Conservation (phyloP, 495 filamentous ascomycete species). For the Trichoderma reesei region DNA sequence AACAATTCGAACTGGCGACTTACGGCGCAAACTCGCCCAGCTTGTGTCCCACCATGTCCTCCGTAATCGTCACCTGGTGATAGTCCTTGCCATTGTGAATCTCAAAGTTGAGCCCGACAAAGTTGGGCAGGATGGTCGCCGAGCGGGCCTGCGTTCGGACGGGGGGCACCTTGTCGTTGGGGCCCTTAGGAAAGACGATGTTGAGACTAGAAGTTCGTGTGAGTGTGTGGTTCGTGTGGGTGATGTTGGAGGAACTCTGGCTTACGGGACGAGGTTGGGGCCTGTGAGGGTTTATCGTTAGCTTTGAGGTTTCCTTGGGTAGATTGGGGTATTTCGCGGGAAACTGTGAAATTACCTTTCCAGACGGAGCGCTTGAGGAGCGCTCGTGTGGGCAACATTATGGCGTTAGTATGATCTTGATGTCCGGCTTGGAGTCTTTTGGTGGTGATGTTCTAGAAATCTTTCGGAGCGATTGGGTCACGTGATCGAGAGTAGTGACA, state of each 20-base stretch:
- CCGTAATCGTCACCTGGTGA: conserved; percentile 76
- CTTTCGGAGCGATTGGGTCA: not conserved
- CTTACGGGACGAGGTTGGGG: conserved; percentile 64
- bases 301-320: conserved; percentile 2
- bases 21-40: conserved; percentile 90
- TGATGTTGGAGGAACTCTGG: not conserved
- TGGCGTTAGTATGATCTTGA: conserved; percentile 11
- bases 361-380: conserved; percentile 47
- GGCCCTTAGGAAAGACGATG: conserved; percentile 44
- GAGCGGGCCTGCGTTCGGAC: conserved; percentile 83
- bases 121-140: conserved; percentile 92
- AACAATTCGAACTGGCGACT: conserved; percentile 27
- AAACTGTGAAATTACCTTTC: conserved; percentile 36
- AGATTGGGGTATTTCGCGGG: not conserved
- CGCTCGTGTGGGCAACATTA: conserved; percentile 44
- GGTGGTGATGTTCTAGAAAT: not conserved
- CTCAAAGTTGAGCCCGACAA: conserved; percentile 87
- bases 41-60: conserved; percentile 98
- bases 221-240: not conserved
- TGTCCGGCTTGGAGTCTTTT: not conserved
- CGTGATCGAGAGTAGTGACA: conserved; percentile 2
- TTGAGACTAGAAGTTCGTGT: conserved; percentile 42
- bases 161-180: conserved; percentile 54
- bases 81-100: conserved; percentile 95
- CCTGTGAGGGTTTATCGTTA: conserved; percentile 30